These are phyloP conservation scores for Lunularia cruciata DNA, from an alignment of 225 moss, liverwort and hornwort genomes.

Conservation along the genomic window DNA sequence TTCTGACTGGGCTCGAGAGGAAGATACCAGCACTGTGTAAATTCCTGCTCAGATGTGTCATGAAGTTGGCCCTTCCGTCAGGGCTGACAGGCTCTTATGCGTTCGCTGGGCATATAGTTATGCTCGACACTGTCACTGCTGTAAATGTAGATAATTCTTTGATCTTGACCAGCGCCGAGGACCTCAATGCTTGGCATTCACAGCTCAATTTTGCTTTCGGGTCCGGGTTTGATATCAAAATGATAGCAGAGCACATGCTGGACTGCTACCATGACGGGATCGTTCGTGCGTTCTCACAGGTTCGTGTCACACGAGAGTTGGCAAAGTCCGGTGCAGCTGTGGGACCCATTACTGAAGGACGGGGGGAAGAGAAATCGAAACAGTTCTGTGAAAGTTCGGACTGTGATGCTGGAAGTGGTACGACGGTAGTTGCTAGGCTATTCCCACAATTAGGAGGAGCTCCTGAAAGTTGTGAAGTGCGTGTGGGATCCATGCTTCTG, in stretches of 20 bases:
- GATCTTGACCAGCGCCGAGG: slow-evolving; percentile 42
- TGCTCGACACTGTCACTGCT: slow-evolving; percentile 46
- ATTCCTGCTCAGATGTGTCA: slow-evolving; percentile 45
- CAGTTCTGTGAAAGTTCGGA: background rate
- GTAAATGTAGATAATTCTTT: slow-evolving; percentile 31
- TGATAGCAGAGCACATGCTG: slow-evolving; percentile 55
- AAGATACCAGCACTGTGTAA: slow-evolving; percentile 45
- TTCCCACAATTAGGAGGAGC: slow-evolving; percentile 1
- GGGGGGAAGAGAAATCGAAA: slow-evolving; percentile 1
- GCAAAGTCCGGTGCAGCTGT: background rate
- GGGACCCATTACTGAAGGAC: background rate
- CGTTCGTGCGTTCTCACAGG: slow-evolving; percentile 45
- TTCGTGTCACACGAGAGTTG: slow-evolving; percentile 29
- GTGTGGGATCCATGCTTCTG: background rate
- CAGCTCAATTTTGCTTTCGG: slow-evolving; percentile 57
- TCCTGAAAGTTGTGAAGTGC: slow-evolving; percentile 18
- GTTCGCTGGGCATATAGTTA: slow-evolving; percentile 55
- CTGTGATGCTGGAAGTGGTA: background rate
- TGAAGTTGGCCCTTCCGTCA: slow-evolving; percentile 52
- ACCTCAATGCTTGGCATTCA: slow-evolving; percentile 57
- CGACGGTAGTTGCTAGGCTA: slow-evolving; percentile 22
- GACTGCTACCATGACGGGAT: slow-evolving; percentile 48
- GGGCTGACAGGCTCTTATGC: slow-evolving; percentile 53
- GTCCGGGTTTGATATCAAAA: slow-evolving; percentile 44
- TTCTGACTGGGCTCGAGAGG: slow-evolving; percentile 44